These are phyloP conservation scores for Hirsutella rhossiliensis DNA, from an alignment of 2,329 filamentous ascomycete genomes.

Conservation along the genomic window DNA sequence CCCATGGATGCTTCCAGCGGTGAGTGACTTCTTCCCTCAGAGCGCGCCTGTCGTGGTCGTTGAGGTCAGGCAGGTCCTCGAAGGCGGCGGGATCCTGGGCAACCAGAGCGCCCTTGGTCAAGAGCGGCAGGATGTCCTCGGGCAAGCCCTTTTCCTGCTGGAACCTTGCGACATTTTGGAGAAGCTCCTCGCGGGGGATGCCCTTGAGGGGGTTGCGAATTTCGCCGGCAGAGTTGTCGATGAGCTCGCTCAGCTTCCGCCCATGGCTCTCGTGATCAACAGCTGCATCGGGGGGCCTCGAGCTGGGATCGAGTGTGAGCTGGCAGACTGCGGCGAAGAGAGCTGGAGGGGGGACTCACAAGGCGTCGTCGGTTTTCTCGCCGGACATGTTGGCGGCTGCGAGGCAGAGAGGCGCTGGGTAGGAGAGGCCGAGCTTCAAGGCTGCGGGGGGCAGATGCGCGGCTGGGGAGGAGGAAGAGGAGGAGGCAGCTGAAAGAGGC, in stretches of 20 bases:
- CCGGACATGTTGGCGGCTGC: no score
- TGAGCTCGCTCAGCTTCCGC: conserved; percentile 3
- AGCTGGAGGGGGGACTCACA: no score
- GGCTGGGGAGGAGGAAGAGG: no score
- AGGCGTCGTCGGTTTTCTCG: no score
- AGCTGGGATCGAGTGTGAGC: neutral
- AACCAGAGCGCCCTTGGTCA: conserved; percentile 26
- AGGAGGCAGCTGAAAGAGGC: no score
- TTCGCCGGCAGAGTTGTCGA: conserved; percentile 14
- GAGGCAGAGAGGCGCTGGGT: no score
- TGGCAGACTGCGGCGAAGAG: no score
- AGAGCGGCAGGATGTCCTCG: conserved; percentile 28
- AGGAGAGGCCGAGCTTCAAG: no score
- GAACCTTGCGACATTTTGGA: conserved; percentile 42
- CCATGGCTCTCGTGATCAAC: neutral
- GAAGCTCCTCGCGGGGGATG: conserved; percentile 36
- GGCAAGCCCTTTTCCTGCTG: conserved; percentile 33
- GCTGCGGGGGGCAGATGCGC: no score
- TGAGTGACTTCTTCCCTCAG: conserved; percentile 38
- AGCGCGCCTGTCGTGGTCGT: conserved; percentile 24
- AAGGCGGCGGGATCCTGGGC: conserved; percentile 23
- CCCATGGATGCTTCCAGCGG: conserved; percentile 41
- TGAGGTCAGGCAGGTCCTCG: conserved; percentile 14
- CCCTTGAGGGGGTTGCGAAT: conserved; percentile 36
- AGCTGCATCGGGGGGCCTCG: neutral